Conservation (phyloP, 352 stramenopile genomes). For the Globisporangium irregulare region DNA sequence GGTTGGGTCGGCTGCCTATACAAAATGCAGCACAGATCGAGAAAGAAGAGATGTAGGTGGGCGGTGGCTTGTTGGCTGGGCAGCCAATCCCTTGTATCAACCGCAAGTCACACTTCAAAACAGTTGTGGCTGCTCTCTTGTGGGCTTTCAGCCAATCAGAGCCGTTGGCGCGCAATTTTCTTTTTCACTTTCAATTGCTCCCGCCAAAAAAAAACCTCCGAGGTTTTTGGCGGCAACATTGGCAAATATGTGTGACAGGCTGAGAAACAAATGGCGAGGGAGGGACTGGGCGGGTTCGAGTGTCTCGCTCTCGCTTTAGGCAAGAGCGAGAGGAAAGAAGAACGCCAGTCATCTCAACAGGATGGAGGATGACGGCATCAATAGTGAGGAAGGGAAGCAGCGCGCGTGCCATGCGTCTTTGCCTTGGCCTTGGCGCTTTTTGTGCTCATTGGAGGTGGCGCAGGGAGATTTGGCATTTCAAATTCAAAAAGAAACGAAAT, state of each 20-base stretch:
- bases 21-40: background rate
- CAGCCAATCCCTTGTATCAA: background rate
- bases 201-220: conserved; percentile 11
- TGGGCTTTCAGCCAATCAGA: conserved; percentile 20
- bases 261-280: background rate
- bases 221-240: conserved; percentile 9
- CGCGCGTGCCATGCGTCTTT: background rate
- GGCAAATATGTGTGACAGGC: background rate
- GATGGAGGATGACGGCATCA: background rate
- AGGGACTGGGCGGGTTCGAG: background rate
- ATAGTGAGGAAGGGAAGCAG: background rate
- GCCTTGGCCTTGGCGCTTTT: background rate
- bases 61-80: background rate
- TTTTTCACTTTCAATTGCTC: background rate
- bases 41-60: background rate
- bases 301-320: background rate
- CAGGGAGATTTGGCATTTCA: background rate
- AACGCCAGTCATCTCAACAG: background rate
- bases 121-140: background rate
- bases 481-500: conserved; percentile 3
- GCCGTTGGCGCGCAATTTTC: conserved; percentile 21
- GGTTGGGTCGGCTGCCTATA: background rate
- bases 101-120: background rate
- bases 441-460: background rate
- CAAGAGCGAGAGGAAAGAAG: background rate